Evolutionary conservation across 2,329 filamentous ascomycete genomes (phyloP), one percentile per base, ranked within the genome.

Genomic region (Calonectria pauciramosa): DNA sequence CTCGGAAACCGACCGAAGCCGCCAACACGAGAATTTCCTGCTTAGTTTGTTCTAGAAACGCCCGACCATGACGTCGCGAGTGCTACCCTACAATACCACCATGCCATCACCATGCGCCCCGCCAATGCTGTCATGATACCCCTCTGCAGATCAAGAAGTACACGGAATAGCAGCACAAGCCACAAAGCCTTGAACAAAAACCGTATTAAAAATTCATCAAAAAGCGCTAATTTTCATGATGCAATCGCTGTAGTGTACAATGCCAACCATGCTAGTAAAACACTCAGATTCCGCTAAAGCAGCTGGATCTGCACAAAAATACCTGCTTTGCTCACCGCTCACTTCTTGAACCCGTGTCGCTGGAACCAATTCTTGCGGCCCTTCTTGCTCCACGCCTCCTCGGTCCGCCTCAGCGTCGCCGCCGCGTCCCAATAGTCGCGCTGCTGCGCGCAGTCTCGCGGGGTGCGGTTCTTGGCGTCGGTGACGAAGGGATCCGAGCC

Each of bases 311-410:
- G 56, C 14, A 20, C 13, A 38, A 60, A 13, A 36, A 30, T 11
- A 4, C 28, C 18, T 7, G 38, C 38, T 14, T 14, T n/a, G n/a
- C n/a, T n/a, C n/a, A n/a, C n/a, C 32, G 20, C 67, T 68, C 26
- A 80, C 66, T 78, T 78, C 72, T 68, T 80, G 1, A 82, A 78
- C 0, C 78, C 78, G 36, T 82, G 81, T 8, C 80, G 74, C 69
- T 84, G 80, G 11, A 82, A 75, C 80, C 81, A 82, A 41, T 71
- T 77, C 63, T 78, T 79, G 70, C 82, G 82, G 6, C 32, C 20
- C 16, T 80, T 80, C 38, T 83, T 82, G 60, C 83, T 81, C 83
- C 83, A 84, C n/a, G 70, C 80, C 73, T 82, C 81, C 78, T 84
- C 83, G 0, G 83, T 82, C 65, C 83, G 76, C n/a, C 82, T 77